Evolutionary conservation across 768 basidiomycete genomes (phyloP).

Genomic region (Chalciporus pseudorubinellus): DNA sequence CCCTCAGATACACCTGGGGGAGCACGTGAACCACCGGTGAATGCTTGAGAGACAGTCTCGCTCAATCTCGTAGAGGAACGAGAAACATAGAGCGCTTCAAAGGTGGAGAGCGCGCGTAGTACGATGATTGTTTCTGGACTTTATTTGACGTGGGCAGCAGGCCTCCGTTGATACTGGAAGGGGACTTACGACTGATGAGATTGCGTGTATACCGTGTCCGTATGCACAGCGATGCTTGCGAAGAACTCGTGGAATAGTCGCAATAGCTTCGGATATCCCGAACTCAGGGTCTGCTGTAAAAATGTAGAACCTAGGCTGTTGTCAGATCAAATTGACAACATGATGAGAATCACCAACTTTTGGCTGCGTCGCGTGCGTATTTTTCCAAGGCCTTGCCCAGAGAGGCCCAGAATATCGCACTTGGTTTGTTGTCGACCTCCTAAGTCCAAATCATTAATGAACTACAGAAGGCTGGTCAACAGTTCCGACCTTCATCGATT

Average conservation of each 20-base stretch:
- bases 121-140: slow-evolving; percentile 92
- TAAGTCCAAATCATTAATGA: slow-evolving; percentile 30
- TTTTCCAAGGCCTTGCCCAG: slow-evolving; percentile 79
- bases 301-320: slow-evolving; percentile 72
- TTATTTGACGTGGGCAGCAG: slow-evolving; percentile 1
- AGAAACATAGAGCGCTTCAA: slow-evolving; percentile 88
- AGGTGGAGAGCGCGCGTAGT: slow-evolving; percentile 75
- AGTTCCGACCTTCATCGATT: slow-evolving; percentile 78
- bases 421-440: slow-evolving; percentile 89
- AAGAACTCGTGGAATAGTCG: slow-evolving; percentile 97
- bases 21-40: slow-evolving; percentile 64
- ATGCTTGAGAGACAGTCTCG: slow-evolving; percentile 74
- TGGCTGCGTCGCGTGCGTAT: slow-evolving; percentile 74
- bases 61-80: slow-evolving; percentile 81
- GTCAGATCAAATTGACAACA: slow-evolving; percentile 3
- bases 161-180: background rate
- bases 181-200: slow-evolving; percentile 72
- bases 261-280: slow-evolving; percentile 83
- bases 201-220: slow-evolving; percentile 87
- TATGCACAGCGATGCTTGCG: slow-evolving; percentile 90
- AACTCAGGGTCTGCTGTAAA: slow-evolving; percentile 83
- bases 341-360: slow-evolving; percentile 46
- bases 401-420: slow-evolving; percentile 86
- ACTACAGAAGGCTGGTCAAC: background rate
- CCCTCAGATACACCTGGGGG: slow-evolving; percentile 80